Evolutionary conservation across 139 green algal species (phyloP), one percentile per base, ranked within the genome.

Genomic region (Closterium sp.): DNA sequence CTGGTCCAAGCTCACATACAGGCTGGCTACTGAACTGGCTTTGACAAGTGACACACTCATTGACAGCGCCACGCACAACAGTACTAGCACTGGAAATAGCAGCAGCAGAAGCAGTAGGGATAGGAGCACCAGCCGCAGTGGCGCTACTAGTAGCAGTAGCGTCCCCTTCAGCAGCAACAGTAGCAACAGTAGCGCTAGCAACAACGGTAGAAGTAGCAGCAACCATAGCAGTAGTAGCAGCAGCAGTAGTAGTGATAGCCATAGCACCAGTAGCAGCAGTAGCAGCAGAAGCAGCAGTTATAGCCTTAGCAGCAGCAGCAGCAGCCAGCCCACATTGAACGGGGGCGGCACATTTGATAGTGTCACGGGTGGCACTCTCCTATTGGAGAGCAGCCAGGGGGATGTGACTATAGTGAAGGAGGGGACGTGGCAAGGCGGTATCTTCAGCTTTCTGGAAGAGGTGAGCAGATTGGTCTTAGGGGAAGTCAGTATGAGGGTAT

Each of bases 1-100:
- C 34, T 99, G 97, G 96, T 93, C 93, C 84, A 94, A 95, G 19
- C 91, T 98, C 38, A 96, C 90, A 0, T 99, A 98, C 92, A 81
- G 83, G 4, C 94, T 98, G 43, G 43, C 43, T 69, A 16, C 43
- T 16, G 43, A 69, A 69, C 43, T 16, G 21, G 12, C 43, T 69
- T 69, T 69, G 43, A 16, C 23, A 25, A n/a, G n/a, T n/a, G n/a
- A n/a, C n/a, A n/a, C n/a, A n/a, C n/a, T n/a, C n/a, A n/a, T n/a
- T n/a, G n/a, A n/a, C n/a, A n/a, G n/a, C n/a, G n/a, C n/a, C n/a
- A n/a, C n/a, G n/a, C n/a, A 16, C 1, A 1, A 69, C 10, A 25
- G 3, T 69, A 69, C 12, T 69, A 66, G 23, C 9, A 64, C 10
- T 87, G 33, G 23, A 87, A 12, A 2, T 66, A 19, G 23, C 84